phyloP scores from a whole-genome alignment of 2,329 filamentous ascomycete species.

The Exophiala lecanii-corni region DNA sequence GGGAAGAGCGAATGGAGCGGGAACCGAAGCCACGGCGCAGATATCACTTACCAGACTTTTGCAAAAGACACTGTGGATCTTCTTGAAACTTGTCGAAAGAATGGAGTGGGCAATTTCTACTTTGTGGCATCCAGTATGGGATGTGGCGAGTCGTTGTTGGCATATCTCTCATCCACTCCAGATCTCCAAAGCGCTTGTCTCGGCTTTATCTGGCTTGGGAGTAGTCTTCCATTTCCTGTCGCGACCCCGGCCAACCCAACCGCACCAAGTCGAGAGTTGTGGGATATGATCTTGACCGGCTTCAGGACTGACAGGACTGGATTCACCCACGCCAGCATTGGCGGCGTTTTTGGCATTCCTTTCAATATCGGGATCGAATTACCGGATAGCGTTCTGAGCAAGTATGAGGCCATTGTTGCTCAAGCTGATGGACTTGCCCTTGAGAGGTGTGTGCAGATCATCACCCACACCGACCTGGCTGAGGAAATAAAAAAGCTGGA shows the following conservation, averaged over 20 bases:
- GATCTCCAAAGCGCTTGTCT: slow-evolving; percentile 14
- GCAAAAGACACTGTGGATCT: slow-evolving; percentile 28
- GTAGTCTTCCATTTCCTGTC: slow-evolving; percentile 26
- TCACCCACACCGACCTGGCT: slow-evolving; percentile 27
- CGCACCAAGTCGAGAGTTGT: slow-evolving; percentile 25
- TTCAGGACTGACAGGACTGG: slow-evolving; percentile 24
- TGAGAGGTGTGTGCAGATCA: slow-evolving; percentile 30
- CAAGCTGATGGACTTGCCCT: slow-evolving; percentile 29
- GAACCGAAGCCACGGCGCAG: slow-evolving; percentile 5
- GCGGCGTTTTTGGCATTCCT: slow-evolving; percentile 25
- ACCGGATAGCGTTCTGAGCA: slow-evolving; percentile 19
- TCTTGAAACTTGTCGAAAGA: neutral
- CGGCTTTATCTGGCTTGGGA: slow-evolving; percentile 29
- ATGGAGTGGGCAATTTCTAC: slow-evolving; percentile 24
- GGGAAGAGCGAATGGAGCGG: slow-evolving; percentile 31
- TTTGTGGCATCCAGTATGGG: slow-evolving; percentile 31
- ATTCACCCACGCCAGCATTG: slow-evolving; percentile 24
- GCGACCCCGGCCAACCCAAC: slow-evolving; percentile 24
- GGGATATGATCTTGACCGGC: slow-evolving; percentile 28
- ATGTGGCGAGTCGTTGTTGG: slow-evolving; percentile 29
- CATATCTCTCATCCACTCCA: slow-evolving; percentile 17
- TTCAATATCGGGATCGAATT: slow-evolving; percentile 22
- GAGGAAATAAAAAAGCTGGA: slow-evolving; percentile 23
- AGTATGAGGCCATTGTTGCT: slow-evolving; percentile 26
- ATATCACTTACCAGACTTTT: slow-evolving; percentile 31